Percentiles rank a stretch among this genome's conserved stretches.
These are phyloP conservation scores for Byssoonygena ceratinophila DNA, from an alignment of 2,329 filamentous ascomycete genomes.

Conservation along the genomic window DNA sequence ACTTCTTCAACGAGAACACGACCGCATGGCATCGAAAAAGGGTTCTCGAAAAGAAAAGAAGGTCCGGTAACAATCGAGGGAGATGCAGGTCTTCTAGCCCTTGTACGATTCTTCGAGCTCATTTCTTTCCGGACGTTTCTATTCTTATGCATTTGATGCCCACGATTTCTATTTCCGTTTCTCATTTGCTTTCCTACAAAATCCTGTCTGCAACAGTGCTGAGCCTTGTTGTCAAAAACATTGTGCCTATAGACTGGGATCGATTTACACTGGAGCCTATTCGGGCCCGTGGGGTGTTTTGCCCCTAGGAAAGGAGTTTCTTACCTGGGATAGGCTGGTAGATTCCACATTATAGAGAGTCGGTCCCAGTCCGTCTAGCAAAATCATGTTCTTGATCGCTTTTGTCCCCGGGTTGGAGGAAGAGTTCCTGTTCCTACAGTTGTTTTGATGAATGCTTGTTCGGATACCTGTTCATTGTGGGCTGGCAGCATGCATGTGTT, in stretches of 20 bases:
- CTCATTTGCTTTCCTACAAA: too few species aligned
- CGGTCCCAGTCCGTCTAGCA: constrained; percentile 1
- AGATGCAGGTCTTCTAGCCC: background rate
- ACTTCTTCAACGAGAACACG: constrained; percentile 27
- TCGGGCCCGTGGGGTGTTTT: background rate
- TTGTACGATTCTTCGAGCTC: background rate
- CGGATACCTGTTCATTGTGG: background rate
- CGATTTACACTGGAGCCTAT: background rate
- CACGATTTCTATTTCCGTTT: background rate
- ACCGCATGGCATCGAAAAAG: constrained; percentile 22
- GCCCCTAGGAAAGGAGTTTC: background rate
- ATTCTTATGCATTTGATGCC: background rate
- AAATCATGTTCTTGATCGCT: background rate
- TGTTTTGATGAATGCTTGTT: background rate
- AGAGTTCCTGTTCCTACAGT: background rate
- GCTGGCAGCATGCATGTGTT: background rate
- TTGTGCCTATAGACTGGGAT: background rate
- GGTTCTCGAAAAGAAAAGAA: constrained; percentile 23
- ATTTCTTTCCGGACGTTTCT: background rate
- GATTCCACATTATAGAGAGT: constrained; percentile 3
- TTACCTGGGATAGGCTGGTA: background rate
- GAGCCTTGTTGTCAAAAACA: too few species aligned
- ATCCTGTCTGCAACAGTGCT: too few species aligned
- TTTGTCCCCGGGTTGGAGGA: background rate
- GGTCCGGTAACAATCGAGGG: constrained; percentile 20